These are phyloP conservation scores for Verticillium isaacii DNA, from an alignment of 2,329 filamentous ascomycete species.

Conservation along the genomic window DNA sequence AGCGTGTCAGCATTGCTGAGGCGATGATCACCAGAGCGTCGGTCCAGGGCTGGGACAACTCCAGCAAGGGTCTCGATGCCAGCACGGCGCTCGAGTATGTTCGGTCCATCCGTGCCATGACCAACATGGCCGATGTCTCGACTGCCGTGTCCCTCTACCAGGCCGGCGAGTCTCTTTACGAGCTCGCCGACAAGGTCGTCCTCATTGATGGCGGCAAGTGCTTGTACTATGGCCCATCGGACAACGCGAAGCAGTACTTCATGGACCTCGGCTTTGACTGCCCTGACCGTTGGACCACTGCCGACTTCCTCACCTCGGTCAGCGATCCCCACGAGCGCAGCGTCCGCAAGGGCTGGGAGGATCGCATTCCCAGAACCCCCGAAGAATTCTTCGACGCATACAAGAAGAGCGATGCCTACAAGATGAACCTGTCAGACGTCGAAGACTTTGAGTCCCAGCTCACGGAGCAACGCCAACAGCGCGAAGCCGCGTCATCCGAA, in stretches of 20 bases:
- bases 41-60: conserved; percentile 70
- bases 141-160: conserved; percentile 65
- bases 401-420: conserved; percentile 38
- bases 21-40: conserved; percentile 57
- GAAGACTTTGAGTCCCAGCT: conserved; percentile 47
- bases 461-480: conserved; percentile 36
- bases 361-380: conserved; percentile 53
- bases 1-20: conserved; percentile 73
- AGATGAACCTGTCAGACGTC: conserved; percentile 40
- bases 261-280: conserved; percentile 67
- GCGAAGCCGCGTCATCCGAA: conserved; percentile 29
- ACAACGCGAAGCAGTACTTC: conserved; percentile 64
- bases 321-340: conserved; percentile 57
- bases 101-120: conserved; percentile 59
- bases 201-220: conserved; percentile 65
- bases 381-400: conserved; percentile 56
- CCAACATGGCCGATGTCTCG: conserved; percentile 55
- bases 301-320: conserved; percentile 73
- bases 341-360: conserved; percentile 26
- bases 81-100: conserved; percentile 64
- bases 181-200: conserved; percentile 63
- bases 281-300: conserved; percentile 65
- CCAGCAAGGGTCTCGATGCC: conserved; percentile 60
- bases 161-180: conserved; percentile 46
- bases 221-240: conserved; percentile 64